Conservation (phyloP, 2,329 filamentous ascomycete species). For the Dothideomycetes sp. region DNA sequence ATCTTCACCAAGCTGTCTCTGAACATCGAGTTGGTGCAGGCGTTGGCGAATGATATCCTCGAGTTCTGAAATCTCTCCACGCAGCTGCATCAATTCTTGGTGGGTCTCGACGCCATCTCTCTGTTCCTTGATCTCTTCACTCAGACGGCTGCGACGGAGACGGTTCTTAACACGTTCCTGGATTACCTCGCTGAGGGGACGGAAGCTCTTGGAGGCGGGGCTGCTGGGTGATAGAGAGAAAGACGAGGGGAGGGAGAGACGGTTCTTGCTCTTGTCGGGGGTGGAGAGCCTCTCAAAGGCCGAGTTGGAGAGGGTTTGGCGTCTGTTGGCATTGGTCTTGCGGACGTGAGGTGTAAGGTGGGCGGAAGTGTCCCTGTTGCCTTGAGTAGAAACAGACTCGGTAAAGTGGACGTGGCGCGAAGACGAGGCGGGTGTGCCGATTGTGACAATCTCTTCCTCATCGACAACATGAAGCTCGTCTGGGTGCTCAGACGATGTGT, state of each 20-base stretch:
- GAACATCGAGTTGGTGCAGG: conserved; percentile 29
- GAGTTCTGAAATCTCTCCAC: conserved; percentile 28
- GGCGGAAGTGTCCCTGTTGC: conserved; percentile 21
- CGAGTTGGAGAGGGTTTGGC: conserved; percentile 23
- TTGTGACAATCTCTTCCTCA: conserved; percentile 4
- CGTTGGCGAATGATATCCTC: conserved; percentile 24
- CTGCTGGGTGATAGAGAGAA: conserved; percentile 19
- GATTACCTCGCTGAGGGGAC: conserved; percentile 24
- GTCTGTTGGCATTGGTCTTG: conserved; percentile 23
- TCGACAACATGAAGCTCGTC: conserved; percentile 3
- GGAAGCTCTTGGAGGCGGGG: conserved; percentile 20
- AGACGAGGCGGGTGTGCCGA: conserved; percentile 14
- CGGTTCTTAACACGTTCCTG: conserved; percentile 28
- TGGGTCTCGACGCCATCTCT: conserved; percentile 22
- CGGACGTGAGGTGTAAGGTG: conserved; percentile 26
- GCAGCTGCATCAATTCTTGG: conserved; percentile 29
- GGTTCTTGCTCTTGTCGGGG: conserved; percentile 20
- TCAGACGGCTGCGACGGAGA: conserved; percentile 32
- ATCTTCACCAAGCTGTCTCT: conserved; percentile 31
- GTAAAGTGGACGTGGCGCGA: conserved; percentile 24
- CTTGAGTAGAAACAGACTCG: conserved; percentile 15
- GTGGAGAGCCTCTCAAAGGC: conserved; percentile 15
- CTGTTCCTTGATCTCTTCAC: conserved; percentile 31
- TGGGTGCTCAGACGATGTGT: conserved; percentile 10
- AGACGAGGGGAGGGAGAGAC: conserved; percentile 24